Percentiles rank a stretch among this genome's conserved stretches.
These are phyloP conservation scores for Saturnispora diversa DNA, from an alignment of 805 yeast genomes.

Conservation along the genomic window DNA sequence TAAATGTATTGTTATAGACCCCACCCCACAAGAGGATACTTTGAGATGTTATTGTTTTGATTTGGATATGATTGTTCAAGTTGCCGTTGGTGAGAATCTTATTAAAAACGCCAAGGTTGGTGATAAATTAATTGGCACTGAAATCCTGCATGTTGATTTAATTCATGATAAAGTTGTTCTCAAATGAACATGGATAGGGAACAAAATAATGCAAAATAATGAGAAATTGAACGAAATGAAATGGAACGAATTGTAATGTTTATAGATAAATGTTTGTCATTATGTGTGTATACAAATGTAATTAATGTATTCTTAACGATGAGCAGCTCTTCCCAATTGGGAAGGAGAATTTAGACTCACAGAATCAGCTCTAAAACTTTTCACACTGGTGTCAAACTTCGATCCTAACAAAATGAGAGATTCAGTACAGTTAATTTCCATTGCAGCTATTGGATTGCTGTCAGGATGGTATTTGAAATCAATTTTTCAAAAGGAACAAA, in stretches of 20 bases:
- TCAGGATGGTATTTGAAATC: constrained; percentile 28
- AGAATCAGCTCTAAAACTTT: too few species aligned
- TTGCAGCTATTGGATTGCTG: constrained; percentile 23
- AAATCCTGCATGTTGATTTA: constrained; percentile 38
- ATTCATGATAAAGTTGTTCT: constrained; percentile 11
- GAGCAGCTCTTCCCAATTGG: too few species aligned
- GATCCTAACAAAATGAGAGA: too few species aligned
- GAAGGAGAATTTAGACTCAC: too few species aligned
- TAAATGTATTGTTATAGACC: constrained; percentile 39
- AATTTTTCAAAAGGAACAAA: too few species aligned
- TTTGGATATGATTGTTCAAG: constrained; percentile 39
- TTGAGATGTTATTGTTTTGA: constrained; percentile 43
- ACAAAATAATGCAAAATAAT: too few species aligned
- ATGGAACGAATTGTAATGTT: too few species aligned
- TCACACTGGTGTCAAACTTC: too few species aligned
- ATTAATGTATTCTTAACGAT: too few species aligned
- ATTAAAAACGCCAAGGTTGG: constrained; percentile 29
- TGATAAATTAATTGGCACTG: constrained; percentile 37
- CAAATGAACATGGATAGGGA: neutral
- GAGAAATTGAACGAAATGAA: too few species aligned
- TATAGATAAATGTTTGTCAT: neutral
- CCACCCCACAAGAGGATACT: constrained; percentile 23
- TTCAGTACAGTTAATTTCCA: constrained; percentile 10
- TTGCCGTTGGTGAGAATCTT: constrained; percentile 17
- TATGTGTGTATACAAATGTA: too few species aligned